Evolutionary conservation across 805 yeast species (phyloP).

Genomic region (Candida nanaspora): DNA sequence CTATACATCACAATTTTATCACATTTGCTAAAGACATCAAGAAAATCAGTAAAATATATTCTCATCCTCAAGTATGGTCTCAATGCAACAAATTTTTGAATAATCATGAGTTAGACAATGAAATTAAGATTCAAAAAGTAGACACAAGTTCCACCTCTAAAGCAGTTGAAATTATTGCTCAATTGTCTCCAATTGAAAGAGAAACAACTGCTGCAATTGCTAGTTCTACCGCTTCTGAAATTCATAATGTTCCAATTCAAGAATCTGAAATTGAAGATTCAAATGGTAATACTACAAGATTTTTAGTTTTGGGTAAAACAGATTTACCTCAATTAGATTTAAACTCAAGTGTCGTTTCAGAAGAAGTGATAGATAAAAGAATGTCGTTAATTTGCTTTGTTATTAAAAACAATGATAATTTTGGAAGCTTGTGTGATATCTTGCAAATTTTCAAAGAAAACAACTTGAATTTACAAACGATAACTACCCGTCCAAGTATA

Average conservation of each 20-base stretch:
- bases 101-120: constrained; percentile 22
- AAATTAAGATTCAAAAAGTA: constrained; percentile 35
- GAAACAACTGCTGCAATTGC: constrained; percentile 63
- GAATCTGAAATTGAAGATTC: constrained; percentile 60
- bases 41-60: constrained; percentile 53
- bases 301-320: constrained; percentile 53
- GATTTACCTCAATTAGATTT: constrained; percentile 7
- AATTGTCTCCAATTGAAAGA: constrained; percentile 25
- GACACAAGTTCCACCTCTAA: constrained; percentile 78
- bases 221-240: constrained; percentile 55
- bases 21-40: constrained; percentile 36
- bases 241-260: constrained; percentile 51
- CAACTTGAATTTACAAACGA: constrained; percentile 59
- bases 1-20: constrained; percentile 72
- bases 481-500: constrained; percentile 72
- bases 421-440: constrained; percentile 70
- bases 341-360: constrained; percentile 2
- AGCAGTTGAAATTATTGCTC: constrained; percentile 64
- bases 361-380: constrained; percentile 11
- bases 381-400: constrained; percentile 61
- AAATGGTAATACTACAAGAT: constrained; percentile 76
- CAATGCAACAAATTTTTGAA: constrained; percentile 62
- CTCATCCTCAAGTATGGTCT: constrained; percentile 99
- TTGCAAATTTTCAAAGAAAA: constrained; percentile 48
- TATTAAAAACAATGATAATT: constrained; percentile 50